Conservation (phyloP, 345 rosid genomes). For the Mallotus nudiflorus region DNA sequence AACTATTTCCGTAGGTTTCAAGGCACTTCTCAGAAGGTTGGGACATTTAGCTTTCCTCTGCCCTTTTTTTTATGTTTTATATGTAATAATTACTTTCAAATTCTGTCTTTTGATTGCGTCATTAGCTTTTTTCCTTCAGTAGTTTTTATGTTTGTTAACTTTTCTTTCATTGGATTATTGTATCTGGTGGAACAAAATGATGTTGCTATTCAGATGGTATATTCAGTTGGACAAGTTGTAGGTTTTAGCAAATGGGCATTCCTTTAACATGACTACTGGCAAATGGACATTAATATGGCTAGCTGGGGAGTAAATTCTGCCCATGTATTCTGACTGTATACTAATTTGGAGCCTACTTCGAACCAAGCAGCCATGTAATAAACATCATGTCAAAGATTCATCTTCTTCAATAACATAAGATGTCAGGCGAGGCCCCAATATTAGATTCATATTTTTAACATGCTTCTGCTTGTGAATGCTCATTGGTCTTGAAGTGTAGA, state of each 20-base stretch:
- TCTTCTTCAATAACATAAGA: no score
- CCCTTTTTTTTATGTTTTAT: background rate
- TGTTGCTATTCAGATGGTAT: background rate
- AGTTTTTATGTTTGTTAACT: background rate
- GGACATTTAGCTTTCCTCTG: conserved; percentile 10
- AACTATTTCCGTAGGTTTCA: conserved; percentile 79
- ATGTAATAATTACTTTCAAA: background rate
- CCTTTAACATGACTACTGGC: background rate
- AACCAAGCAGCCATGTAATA: background rate
- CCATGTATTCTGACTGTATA: background rate
- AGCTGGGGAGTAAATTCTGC: background rate
- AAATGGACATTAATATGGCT: background rate
- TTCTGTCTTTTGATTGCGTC: background rate
- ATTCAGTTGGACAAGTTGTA: background rate
- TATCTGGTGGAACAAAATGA: background rate
- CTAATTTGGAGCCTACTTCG: background rate
- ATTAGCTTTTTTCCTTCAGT: background rate
- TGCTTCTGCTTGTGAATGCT: no score
- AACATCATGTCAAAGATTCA: no score
- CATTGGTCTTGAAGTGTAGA: no score
- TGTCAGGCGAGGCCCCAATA: no score
- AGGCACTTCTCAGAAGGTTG: conserved; percentile 75
- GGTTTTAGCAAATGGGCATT: background rate
- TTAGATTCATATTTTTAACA: no score
- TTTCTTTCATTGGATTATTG: background rate